These are phyloP conservation scores for Starmerella riodocensis DNA, from an alignment of 805 yeast species.

Conservation along the genomic window DNA sequence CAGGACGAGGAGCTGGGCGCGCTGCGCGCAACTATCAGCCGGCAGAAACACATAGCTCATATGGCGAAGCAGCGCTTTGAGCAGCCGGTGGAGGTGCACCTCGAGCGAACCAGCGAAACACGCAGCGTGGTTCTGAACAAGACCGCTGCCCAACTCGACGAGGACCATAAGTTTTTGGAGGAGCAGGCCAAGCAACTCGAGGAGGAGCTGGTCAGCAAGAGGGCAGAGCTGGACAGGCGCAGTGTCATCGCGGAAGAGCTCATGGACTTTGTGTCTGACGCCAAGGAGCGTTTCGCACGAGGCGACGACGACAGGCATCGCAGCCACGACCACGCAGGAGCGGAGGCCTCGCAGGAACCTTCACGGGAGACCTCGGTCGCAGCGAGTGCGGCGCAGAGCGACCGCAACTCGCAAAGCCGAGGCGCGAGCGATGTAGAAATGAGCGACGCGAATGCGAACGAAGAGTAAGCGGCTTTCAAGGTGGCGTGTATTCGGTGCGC, in stretches of 20 bases:
- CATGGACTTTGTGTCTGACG: not conserved
- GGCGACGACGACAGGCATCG: not conserved
- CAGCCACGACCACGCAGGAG: too few relatives aligned
- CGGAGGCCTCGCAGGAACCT: too few relatives aligned
- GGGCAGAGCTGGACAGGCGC: conserved; percentile 1
- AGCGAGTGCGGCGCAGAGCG: too few relatives aligned
- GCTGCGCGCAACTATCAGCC: conserved; percentile 15
- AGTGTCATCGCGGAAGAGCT: not conserved
- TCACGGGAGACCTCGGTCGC: too few relatives aligned
- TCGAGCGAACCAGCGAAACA: not conserved
- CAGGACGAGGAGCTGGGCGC: conserved; percentile 17
- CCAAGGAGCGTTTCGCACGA: not conserved
- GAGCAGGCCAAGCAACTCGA: conserved; percentile 2
- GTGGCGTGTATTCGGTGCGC: too few relatives aligned
- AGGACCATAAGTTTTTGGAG: not conserved
- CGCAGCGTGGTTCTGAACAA: conserved; percentile 1
- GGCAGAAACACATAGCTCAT: conserved; percentile 8
- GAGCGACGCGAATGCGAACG: too few relatives aligned
- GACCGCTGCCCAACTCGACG: conserved; percentile 3
- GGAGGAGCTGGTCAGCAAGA: not conserved
- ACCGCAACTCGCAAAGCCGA: too few relatives aligned
- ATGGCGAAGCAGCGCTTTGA: conserved; percentile 5
- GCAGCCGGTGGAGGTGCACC: not conserved
- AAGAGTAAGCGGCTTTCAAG: too few relatives aligned
- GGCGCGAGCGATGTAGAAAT: too few relatives aligned